Conservation (phyloP, 352 stramenopile species). For the Globisporangium apiculatum region DNA sequence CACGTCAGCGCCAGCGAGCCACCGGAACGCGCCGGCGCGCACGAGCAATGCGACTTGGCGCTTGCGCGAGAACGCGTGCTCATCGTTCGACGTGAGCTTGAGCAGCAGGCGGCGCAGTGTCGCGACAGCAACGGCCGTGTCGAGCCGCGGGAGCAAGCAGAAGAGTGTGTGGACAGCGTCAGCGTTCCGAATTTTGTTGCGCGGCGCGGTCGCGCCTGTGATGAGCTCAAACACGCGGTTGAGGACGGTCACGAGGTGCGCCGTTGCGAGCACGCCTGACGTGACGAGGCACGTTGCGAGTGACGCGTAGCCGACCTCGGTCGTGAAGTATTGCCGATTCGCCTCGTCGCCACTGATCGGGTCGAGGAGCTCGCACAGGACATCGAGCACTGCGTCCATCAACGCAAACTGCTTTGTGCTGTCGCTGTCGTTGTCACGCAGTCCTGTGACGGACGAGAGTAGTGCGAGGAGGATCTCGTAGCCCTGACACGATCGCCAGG, state of each 20-base stretch:
- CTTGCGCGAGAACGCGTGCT: constrained; percentile 35
- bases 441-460: constrained; percentile 42
- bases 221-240: constrained; percentile 57
- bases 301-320: constrained; percentile 33
- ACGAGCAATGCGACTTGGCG: constrained; percentile 43
- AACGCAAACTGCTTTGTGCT: constrained; percentile 18
- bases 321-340: constrained; percentile 33
- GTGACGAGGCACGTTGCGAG: constrained; percentile 52
- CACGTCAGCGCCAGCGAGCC: constrained; percentile 37
- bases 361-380: constrained; percentile 43
- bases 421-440: constrained; percentile 16
- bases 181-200: constrained; percentile 51
- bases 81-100: constrained; percentile 40
- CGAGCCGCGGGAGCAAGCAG: constrained; percentile 30
- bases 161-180: constrained; percentile 53
- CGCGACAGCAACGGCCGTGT: constrained; percentile 16
- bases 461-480: constrained; percentile 54
- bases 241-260: constrained; percentile 26
- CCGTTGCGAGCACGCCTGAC: constrained; percentile 36
- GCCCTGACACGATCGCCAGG: constrained; percentile 48
- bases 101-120: constrained; percentile 29
- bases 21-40: constrained; percentile 43
- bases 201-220: constrained; percentile 21
- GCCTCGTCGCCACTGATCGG: constrained; percentile 16
- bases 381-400: constrained; percentile 43